These are phyloP conservation scores for Aureobasidium sp. DNA, from an alignment of 2,329 filamentous ascomycete species.

Conservation along the genomic window DNA sequence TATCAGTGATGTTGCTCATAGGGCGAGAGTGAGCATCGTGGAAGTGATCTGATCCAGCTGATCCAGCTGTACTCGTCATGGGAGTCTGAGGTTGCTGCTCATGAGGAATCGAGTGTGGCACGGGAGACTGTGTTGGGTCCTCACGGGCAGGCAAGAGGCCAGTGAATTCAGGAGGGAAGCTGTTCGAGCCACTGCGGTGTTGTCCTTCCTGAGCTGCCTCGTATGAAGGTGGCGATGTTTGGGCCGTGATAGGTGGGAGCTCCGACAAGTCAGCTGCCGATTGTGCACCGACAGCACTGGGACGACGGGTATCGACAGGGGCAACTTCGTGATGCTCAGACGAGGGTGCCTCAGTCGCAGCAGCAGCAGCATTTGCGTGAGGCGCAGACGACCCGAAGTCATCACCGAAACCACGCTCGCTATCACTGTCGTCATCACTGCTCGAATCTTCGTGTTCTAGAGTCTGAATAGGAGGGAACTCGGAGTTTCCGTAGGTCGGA, in stretches of 20 bases:
- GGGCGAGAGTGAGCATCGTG: constrained; percentile 23
- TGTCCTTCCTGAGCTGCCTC: constrained; percentile 32
- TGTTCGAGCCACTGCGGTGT: constrained; percentile 20
- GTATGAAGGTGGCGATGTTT: constrained; percentile 52
- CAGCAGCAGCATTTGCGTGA: constrained; percentile 12
- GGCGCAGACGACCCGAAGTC: constrained; percentile 67
- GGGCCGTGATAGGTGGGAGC: constrained; percentile 46
- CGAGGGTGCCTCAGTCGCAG: constrained; percentile 2
- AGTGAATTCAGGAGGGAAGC: constrained; percentile 47
- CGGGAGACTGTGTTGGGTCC: constrained; percentile 39
- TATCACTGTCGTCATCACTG: constrained; percentile 62
- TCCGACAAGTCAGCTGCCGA: constrained; percentile 26
- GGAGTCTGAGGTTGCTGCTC: constrained; percentile 22
- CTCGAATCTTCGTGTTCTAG: constrained; percentile 67
- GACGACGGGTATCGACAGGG: neutral
- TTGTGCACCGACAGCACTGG: constrained; percentile 19
- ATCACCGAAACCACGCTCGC: constrained; percentile 78
- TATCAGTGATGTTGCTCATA: constrained; percentile 20
- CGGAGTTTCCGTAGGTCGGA: constrained; percentile 31
- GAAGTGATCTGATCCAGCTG: constrained; percentile 17
- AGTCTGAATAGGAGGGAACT: constrained; percentile 92
- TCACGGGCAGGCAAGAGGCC: constrained; percentile 48
- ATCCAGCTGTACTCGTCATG: constrained; percentile 7
- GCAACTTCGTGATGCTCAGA: neutral
- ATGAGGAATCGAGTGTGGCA: constrained; percentile 35